A percentile compares a stretch with the other conserved stretches of the same genome.
These are phyloP conservation scores for Rhododendron molle DNA, from an alignment of 148 eudicot genomes.

Conservation along the genomic window DNA sequence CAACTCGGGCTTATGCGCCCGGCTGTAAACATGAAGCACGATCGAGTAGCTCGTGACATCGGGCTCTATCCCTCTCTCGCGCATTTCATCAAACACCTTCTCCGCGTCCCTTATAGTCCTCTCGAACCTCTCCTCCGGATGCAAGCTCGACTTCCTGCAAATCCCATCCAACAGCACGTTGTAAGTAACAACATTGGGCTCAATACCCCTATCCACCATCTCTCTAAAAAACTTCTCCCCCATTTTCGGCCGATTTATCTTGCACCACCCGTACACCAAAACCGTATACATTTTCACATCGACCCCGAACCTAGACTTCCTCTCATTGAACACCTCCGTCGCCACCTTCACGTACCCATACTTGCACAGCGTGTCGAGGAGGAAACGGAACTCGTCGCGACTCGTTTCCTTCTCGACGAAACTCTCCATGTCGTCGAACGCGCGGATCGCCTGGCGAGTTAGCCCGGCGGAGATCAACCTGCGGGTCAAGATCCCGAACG, in stretches of 20 bases:
- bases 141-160: slow-evolving; percentile 81
- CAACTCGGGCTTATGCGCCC: slow-evolving; percentile 78
- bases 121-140: slow-evolving; percentile 77
- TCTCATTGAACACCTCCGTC: slow-evolving; percentile 70
- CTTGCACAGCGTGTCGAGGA: slow-evolving; percentile 85
- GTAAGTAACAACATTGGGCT: slow-evolving; percentile 73
- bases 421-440: slow-evolving; percentile 68
- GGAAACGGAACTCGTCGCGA: slow-evolving; percentile 35
- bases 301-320: slow-evolving; percentile 36
- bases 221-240: slow-evolving; percentile 65
- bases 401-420: slow-evolving; percentile 30
- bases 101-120: slow-evolving; percentile 62
- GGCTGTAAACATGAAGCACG: slow-evolving; percentile 85
- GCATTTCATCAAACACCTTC: slow-evolving; percentile 82
- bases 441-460: slow-evolving; percentile 72
- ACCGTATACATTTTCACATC: slow-evolving; percentile 62
- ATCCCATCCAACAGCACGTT: slow-evolving; percentile 81
- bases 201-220: slow-evolving; percentile 72
- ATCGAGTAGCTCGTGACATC: slow-evolving; percentile 91
- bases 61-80: slow-evolving; percentile 71
- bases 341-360: slow-evolving; percentile 70
- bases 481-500: slow-evolving; percentile 54
- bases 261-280: slow-evolving; percentile 90
- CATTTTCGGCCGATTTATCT: slow-evolving; percentile 52
- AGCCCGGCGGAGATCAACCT: slow-evolving; percentile 64